These are phyloP conservation scores for Ganoderma resinaceum DNA, from an alignment of 1,284 basidiomycete genomes.

Conservation along the genomic window DNA sequence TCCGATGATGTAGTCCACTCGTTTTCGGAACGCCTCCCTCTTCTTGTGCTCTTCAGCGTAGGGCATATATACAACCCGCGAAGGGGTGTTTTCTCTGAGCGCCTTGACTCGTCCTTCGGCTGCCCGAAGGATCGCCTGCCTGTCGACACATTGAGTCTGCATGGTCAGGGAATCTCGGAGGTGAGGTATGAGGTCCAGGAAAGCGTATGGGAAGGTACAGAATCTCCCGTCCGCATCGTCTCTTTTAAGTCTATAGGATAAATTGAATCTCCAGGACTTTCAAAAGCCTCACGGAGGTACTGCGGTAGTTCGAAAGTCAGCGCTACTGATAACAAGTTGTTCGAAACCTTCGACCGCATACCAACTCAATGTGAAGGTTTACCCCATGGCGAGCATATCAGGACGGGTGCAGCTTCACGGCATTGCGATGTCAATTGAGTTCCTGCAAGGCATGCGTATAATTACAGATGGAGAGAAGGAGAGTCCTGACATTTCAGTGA, in stretches of 20 bases:
- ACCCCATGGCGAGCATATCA: background rate
- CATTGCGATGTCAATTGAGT: background rate
- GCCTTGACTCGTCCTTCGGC: conserved; percentile 11
- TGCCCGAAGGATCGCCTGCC: conserved; percentile 5
- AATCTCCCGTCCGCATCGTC: background rate
- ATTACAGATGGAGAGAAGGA: conserved; percentile 9
- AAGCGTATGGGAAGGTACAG: background rate
- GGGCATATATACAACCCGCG: conserved; percentile 19
- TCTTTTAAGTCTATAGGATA: background rate
- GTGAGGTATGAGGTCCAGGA: too few species aligned
- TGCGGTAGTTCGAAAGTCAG: background rate
- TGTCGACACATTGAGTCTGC: conserved; percentile 2
- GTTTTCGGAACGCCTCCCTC: conserved; percentile 18
- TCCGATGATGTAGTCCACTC: conserved; percentile 18
- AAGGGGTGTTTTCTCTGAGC: conserved; percentile 7
- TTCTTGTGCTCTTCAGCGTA: conserved; percentile 18
- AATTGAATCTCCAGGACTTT: background rate
- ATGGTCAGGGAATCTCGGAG: background rate
- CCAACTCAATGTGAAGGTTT: background rate
- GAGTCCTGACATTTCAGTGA: background rate
- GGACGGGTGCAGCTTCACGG: background rate
- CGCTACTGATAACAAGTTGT: background rate
- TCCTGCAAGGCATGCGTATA: conserved; percentile 4
- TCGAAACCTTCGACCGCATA: background rate
- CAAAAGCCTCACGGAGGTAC: background rate